phyloP scores from a whole-genome alignment of 1,284 basidiomycete genomes.

The Vanrija humicola region DNA sequence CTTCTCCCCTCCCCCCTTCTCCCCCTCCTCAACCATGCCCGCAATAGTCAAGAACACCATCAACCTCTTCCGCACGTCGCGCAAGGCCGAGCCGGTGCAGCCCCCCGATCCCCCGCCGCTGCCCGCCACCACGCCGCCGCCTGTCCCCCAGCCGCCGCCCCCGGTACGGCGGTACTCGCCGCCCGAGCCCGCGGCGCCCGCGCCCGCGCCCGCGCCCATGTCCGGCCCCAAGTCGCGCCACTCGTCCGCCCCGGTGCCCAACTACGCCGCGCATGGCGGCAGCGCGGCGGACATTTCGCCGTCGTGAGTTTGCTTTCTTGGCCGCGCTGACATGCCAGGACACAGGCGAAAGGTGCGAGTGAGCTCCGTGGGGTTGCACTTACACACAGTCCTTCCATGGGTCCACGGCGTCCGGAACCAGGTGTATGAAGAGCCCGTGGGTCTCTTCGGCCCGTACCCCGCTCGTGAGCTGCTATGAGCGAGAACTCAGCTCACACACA shows the following conservation, averaged over 20 bases:
- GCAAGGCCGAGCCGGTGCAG: not conserved
- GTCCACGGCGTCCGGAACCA: constrained; percentile 24
- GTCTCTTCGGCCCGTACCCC: constrained; percentile 43
- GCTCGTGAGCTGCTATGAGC: constrained; percentile 23
- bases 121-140: not conserved
- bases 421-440: constrained; percentile 23
- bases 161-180: too few relatives aligned
- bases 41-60: not conserved
- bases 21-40: not conserved
- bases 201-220: too few relatives aligned
- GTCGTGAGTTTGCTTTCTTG: not conserved
- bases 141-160: not conserved
- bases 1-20: not conserved
- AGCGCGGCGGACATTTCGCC: not conserved
- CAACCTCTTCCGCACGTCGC: not conserved
- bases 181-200: too few relatives aligned
- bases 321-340: constrained; percentile 1
- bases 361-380: not conserved
- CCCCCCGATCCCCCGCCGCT: not conserved
- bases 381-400: constrained; percentile 37
- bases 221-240: too few relatives aligned
- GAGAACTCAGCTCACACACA: too few relatives aligned
- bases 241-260: too few relatives aligned
- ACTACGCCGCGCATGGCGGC: too few relatives aligned
- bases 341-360: constrained; percentile 29